phyloP scores from a whole-genome alignment of 768 basidiomycete species.

The Boletus huronensis region DNA sequence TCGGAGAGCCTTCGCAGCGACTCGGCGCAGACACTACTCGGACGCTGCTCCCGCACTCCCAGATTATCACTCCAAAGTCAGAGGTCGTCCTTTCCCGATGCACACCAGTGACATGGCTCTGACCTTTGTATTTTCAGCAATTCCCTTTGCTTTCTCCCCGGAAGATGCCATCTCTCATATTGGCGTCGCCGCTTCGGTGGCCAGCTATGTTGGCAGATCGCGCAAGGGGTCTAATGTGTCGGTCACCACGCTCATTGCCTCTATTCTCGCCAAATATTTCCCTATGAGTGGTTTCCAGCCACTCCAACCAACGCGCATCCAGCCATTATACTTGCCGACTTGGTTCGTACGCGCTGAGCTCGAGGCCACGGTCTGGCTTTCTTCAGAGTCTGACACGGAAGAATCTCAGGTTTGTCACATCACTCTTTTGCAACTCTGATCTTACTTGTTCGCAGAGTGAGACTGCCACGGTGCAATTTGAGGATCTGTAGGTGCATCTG shows the following conservation, averaged over 20 bases:
- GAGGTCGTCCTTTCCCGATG: conserved; percentile 29
- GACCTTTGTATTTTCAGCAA: conserved; percentile 35
- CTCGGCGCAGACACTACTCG: conserved; percentile 19
- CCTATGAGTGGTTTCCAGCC: conserved; percentile 38
- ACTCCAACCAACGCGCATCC: conserved; percentile 43
- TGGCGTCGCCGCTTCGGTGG: conserved; percentile 33
- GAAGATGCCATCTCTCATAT: conserved; percentile 43
- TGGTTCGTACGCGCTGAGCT: conserved; percentile 61
- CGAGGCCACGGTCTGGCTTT: conserved; percentile 34
- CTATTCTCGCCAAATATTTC: conserved; percentile 37
- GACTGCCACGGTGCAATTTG: conserved; percentile 33
- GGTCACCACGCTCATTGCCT: conserved; percentile 22
- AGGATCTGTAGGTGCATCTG: conserved; percentile 44
- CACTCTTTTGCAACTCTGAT: not conserved
- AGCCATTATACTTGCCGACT: conserved; percentile 57
- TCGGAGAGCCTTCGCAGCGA: not conserved
- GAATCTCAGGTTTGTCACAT: conserved; percentile 22
- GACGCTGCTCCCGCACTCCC: conserved; percentile 6
- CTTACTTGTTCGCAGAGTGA: conserved; percentile 27
- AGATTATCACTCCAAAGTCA: conserved; percentile 37
- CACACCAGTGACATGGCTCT: not conserved
- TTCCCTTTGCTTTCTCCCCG: conserved; percentile 48
- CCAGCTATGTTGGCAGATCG: conserved; percentile 23
- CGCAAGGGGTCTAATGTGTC: conserved; percentile 12
- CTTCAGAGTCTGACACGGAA: conserved; percentile 20